A percentile compares a stretch with the other conserved stretches of the same genome.
phyloP scores from a whole-genome alignment of 257 asterid genomes.

The Lavandula angustifolia region DNA sequence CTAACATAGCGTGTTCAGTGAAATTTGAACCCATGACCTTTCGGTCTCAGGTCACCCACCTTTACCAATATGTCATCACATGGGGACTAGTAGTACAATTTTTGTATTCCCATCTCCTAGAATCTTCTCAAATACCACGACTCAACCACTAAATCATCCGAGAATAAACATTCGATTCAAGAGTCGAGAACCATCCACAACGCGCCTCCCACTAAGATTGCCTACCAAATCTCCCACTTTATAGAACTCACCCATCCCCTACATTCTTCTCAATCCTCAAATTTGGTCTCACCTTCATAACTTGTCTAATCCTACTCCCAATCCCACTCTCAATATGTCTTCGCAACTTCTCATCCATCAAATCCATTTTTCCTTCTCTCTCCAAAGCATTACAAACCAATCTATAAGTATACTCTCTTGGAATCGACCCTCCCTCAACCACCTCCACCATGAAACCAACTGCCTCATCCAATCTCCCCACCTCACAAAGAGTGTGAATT shows the following conservation, averaged over 20 bases:
- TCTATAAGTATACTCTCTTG: conserved; percentile 75
- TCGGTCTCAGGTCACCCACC: no score
- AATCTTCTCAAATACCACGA: no score
- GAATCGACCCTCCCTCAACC: conserved; percentile 69
- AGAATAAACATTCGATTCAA: no score
- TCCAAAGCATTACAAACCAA: conserved; percentile 53
- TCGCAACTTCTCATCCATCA: conserved; percentile 44
- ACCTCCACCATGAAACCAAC: conserved; percentile 60
- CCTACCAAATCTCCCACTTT: no score
- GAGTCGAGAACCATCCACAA: no score
- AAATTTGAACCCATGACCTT: no score
- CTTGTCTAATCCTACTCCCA: conserved; percentile 47
- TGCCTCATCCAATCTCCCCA: conserved; percentile 72
- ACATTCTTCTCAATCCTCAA: conserved; percentile 36
- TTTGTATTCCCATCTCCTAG: no score
- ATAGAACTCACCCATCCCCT: conserved; percentile 2
- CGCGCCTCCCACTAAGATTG: no score
- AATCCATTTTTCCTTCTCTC: conserved; percentile 46
- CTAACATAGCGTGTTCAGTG: no score
- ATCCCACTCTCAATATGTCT: conserved; percentile 60
- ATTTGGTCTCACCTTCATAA: conserved; percentile 61
- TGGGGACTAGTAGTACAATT: no score
- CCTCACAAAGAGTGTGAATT: conserved; percentile 79
- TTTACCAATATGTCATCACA: no score
- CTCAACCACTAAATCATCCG: no score